Conservation (phyloP, 2,329 filamentous ascomycete genomes). For the Colletotrichum caudatum region DNA sequence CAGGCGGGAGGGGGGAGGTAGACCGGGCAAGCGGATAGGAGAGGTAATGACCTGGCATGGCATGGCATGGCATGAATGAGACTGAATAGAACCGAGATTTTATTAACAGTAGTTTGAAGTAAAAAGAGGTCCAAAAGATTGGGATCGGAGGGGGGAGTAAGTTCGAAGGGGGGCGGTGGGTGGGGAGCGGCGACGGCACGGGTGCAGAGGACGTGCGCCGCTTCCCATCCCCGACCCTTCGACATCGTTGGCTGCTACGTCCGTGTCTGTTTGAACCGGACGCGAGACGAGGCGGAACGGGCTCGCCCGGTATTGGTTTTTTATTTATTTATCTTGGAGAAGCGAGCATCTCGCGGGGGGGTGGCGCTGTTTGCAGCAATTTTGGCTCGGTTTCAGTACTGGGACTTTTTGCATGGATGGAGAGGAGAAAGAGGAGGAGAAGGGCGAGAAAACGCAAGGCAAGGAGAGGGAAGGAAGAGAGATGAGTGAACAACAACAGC, state of each 20-base stretch:
- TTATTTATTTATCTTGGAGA: too few species aligned
- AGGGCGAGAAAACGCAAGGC: not conserved
- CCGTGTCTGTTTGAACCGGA: conserved; percentile 22
- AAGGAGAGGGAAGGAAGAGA: not conserved
- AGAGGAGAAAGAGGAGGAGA: not conserved
- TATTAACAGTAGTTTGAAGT: conserved; percentile 20
- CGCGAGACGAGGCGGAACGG: conserved; percentile 25
- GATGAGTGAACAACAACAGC: not conserved
- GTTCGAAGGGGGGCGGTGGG: not conserved
- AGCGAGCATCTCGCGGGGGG: conserved; percentile 10
- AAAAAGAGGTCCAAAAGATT: conserved; percentile 22
- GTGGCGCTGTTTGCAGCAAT: conserved; percentile 32
- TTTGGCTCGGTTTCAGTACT: conserved; percentile 23
- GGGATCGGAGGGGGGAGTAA: conserved; percentile 26
- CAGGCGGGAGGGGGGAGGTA: not conserved
- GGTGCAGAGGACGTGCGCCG: conserved; percentile 29
- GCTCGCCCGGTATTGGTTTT: not conserved
- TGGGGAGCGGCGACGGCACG: conserved; percentile 18
- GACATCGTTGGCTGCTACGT: not conserved
- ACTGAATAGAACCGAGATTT: conserved; percentile 30
- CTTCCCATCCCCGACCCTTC: conserved; percentile 26
- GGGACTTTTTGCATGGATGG: conserved; percentile 33
- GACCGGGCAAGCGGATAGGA: not conserved
- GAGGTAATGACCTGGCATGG: conserved; percentile 22
- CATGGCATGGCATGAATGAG: conserved; percentile 38